phyloP scores from a whole-genome alignment of 2,329 filamentous ascomycete genomes.

The Aspergillus transmontanensis region DNA sequence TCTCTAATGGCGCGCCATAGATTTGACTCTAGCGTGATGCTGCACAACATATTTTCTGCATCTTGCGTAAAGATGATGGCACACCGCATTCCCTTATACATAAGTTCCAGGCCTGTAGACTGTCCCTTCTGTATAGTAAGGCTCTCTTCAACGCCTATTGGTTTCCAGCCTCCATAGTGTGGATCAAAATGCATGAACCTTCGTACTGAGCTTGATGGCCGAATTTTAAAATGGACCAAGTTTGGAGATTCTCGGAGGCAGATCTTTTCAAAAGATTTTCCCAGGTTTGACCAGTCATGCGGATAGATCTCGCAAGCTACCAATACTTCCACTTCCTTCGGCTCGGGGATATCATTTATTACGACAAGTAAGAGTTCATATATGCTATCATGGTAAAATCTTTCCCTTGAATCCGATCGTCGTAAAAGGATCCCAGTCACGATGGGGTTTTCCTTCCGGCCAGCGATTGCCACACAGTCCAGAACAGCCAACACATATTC shows the following conservation, averaged over 20 bases:
- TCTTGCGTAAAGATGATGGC: not conserved
- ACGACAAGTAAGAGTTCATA: not conserved
- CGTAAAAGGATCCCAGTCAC: not conserved
- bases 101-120: not conserved
- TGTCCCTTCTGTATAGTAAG: not conserved
- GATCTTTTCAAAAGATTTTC: too few relatives aligned
- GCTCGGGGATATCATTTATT: not conserved
- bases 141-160: not conserved
- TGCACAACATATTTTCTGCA: not conserved
- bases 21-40: not conserved
- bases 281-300: too few relatives aligned
- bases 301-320: not conserved
- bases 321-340: not conserved
- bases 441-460: not conserved
- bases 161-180: not conserved
- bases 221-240: not conserved
- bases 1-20: not conserved
- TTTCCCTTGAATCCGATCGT: fast-evolving
- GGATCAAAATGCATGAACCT: not conserved
- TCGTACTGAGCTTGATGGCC: not conserved
- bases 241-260: too few relatives aligned
- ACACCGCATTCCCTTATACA: not conserved
- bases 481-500: not conserved
- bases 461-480: not conserved
- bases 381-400: not conserved